phyloP scores from a whole-genome alignment of 768 basidiomycete species.

The Pseudohyphozyma bogoriensis region DNA sequence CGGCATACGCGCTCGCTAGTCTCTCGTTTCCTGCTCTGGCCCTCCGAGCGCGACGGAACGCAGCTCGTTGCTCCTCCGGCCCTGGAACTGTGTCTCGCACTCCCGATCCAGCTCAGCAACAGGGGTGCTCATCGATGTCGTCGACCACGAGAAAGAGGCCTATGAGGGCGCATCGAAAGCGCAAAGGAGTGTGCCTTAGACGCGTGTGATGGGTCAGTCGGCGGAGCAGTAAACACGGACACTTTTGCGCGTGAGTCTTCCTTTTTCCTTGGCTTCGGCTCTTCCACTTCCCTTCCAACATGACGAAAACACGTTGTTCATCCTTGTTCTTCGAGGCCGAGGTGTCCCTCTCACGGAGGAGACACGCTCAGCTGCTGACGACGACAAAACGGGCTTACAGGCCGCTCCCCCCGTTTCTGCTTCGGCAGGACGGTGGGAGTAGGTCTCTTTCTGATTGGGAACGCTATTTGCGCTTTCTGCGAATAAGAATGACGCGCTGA shows the following conservation, averaged over 20 bases:
- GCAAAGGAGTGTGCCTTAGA: neutral
- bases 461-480: too few relatives aligned
- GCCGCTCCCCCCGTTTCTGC: neutral
- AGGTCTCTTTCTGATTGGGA: too few relatives aligned
- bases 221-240: neutral
- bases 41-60: too few relatives aligned
- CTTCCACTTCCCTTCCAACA: neutral
- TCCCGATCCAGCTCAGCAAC: neutral
- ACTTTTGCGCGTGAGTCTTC: neutral
- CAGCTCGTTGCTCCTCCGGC: too few relatives aligned
- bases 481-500: too few relatives aligned
- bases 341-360: neutral
- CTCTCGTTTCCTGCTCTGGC: too few relatives aligned
- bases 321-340: slow-evolving; percentile 24
- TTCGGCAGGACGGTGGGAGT: too few relatives aligned
- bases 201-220: neutral
- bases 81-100: too few relatives aligned
- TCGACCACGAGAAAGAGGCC: neutral
- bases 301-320: slow-evolving; percentile 11
- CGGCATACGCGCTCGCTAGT: too few relatives aligned
- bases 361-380: slow-evolving; percentile 7
- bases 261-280: too few relatives aligned
- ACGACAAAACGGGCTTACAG: slow-evolving; percentile 2
- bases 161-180: neutral
- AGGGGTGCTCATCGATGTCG: neutral